These are phyloP conservation scores for Sphaerostilbella broomeana DNA, from an alignment of 2,329 filamentous ascomycete species.

Conservation along the genomic window DNA sequence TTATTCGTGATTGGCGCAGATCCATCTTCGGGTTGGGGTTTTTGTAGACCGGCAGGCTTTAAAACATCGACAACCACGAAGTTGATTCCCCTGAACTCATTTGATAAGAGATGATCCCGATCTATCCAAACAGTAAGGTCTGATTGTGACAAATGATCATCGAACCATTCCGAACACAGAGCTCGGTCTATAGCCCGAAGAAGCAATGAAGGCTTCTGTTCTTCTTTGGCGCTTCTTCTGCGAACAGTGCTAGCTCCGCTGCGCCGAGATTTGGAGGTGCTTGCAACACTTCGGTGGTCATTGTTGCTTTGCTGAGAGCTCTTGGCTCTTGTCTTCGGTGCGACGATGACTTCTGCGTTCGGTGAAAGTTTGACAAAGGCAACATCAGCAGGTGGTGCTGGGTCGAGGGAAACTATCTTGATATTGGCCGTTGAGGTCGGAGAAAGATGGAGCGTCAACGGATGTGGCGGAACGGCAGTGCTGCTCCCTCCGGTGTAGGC, in stretches of 20 bases:
- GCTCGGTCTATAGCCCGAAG: constrained; percentile 70
- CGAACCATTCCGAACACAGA: constrained; percentile 69
- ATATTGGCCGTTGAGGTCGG: constrained; percentile 95
- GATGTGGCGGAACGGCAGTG: constrained; percentile 56
- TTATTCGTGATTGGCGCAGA: constrained; percentile 43
- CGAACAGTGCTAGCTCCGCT: constrained; percentile 71
- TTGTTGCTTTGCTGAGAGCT: constrained; percentile 55
- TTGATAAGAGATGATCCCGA: constrained; percentile 63
- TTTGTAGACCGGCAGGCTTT: constrained; percentile 70
- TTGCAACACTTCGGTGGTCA: constrained; percentile 73
- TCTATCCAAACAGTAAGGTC: constrained; percentile 79
- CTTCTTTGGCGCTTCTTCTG: constrained; percentile 51
- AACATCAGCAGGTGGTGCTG: constrained; percentile 57
- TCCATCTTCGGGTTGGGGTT: constrained; percentile 62
- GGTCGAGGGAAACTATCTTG: constrained; percentile 74
- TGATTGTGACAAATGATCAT: constrained; percentile 51
- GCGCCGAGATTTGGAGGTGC: constrained; percentile 70
- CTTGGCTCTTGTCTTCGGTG: constrained; percentile 80
- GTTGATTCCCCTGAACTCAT: constrained; percentile 66
- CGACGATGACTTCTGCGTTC: constrained; percentile 94
- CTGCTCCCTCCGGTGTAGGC: constrained; percentile 49
- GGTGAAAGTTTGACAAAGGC: constrained; percentile 89
- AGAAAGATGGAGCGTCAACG: constrained; percentile 85
- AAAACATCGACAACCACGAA: constrained; percentile 84
- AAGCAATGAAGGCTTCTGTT: constrained; percentile 63